These are phyloP conservation scores for Rhododendron ovatum DNA, from an alignment of 148 eudicot genomes.

Conservation along the genomic window DNA sequence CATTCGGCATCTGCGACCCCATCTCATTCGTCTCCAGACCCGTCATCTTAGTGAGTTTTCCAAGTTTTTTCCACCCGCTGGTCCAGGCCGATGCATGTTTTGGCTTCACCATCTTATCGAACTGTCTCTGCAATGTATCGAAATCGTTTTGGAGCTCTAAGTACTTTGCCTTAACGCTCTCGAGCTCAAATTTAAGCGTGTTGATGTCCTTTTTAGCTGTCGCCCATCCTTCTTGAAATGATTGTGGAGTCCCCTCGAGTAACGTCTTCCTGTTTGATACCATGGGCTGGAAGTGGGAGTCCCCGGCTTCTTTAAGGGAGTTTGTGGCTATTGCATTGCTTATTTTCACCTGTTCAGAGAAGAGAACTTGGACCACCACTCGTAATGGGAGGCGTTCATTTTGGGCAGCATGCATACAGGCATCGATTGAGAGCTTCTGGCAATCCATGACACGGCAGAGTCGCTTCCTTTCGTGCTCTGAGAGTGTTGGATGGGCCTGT, in stretches of 20 bases:
- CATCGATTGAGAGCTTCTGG: slow-evolving; percentile 93
- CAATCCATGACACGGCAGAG: slow-evolving; percentile 96
- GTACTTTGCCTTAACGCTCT: slow-evolving; percentile 77
- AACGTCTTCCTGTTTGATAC: slow-evolving; percentile 61
- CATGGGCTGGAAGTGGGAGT: slow-evolving; percentile 63
- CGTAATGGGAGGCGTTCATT: slow-evolving; percentile 90
- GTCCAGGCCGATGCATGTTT: slow-evolving; percentile 77
- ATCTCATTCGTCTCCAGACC: slow-evolving; percentile 36
- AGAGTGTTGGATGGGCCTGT: slow-evolving; percentile 92
- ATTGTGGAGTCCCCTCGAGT: slow-evolving; percentile 90
- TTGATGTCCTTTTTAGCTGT: slow-evolving; percentile 89
- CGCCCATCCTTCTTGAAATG: slow-evolving; percentile 98
- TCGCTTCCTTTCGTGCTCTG: slow-evolving; percentile 90
- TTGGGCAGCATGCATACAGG: slow-evolving; percentile 99
- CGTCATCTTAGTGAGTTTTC: slow-evolving; percentile 69
- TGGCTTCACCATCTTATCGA: slow-evolving; percentile 65
- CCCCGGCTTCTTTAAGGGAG: slow-evolving; percentile 56
- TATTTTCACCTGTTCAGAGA: slow-evolving; percentile 91
- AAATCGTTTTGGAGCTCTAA: slow-evolving; percentile 74
- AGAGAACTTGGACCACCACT: slow-evolving; percentile 91
- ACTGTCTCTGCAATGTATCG: slow-evolving; percentile 74
- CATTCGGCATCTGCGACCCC: slow-evolving; percentile 39
- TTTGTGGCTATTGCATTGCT: slow-evolving; percentile 80
- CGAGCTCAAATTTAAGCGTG: slow-evolving; percentile 84
- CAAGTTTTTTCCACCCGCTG: slow-evolving; percentile 88